Evolutionary conservation across 371 early-diverging fungal species (phyloP), one percentile per base, ranked within the genome.

Genomic region (Mucor irregularis): DNA sequence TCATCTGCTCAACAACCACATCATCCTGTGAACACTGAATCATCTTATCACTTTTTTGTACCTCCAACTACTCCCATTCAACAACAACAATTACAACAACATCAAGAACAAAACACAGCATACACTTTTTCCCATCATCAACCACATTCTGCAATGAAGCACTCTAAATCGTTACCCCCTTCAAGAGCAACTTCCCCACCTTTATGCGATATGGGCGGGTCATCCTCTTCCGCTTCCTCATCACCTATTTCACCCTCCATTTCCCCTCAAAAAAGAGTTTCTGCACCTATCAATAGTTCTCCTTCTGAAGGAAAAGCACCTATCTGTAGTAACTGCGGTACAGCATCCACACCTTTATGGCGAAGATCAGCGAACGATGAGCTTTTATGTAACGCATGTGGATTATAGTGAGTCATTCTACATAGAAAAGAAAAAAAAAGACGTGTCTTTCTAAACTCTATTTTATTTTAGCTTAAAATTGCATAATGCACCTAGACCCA

Each of bases 261-360:
- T 37, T 37, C 43, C 51, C 29, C 50, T 33, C 34, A 61, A 52
- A 51, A 53, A 58, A 9, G 46, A 55, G 28, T 31, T 31, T 10
- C 47, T 25, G 44, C 35, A 9, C 45, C 49, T n/a, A 54, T 58
- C 33, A 53, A 54, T 30, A 48, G 59, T 21, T 55, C 59, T 21
- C 56, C 64, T 13, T 50, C 55, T 0, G 59, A 64, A 39, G 60
- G 56, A 22, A 60, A 64, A 45, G 31, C 53, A 25, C 56, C 78
- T 1, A 56, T 77, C 5, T 96, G 96, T 70, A 76, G 77, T 45
- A 96, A 98, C 72, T 98, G 99, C 71, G 74, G 78, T 8, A 91
- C 93, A 4, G 92, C 91, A 1, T 83, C 83, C 2, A 97, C 99
- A 2, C 96, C 98, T 0, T 83, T 97, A 7, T 99, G 99, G 99